Base-by-base conservation (phyloP, 768 basidiomycete species). In the Nidularia pulvinata region DNA sequence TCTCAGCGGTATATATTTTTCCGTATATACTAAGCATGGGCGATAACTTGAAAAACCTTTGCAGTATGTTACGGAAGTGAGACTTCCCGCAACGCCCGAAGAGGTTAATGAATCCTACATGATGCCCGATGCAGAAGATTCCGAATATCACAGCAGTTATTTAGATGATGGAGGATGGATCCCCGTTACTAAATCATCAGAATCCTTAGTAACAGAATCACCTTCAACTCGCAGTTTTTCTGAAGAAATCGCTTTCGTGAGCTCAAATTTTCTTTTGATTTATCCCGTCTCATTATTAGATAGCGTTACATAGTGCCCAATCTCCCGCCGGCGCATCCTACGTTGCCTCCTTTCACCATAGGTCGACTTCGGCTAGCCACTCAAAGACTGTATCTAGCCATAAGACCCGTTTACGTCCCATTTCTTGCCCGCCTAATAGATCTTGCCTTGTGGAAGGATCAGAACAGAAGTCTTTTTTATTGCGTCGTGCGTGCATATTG, bases 41-140 rank as follows among this genome's bases (percentile, higher is more conserved):
- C 37, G 16, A 39, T 10, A 39, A 39, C 16, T 39, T 39, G 10
- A 39, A 39, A 46, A 9, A 30, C 0, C 13, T 33, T 25, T 36
- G 22, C 49, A 88, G 86, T 79, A 84, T 69, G 82, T 88, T 4
- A 79, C 75, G 9, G 87, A 89, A 66, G 82, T 86, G 51, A 71
- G 66, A 42, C 55, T 67, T 9, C 65, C 64, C 33, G 65, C 67
- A 39, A 50, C 57, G 19, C 64, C 61, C 48, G 32, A 55, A 13
- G 53, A 53, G 5, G 58, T 19, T 19, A 19, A 19, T 19, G 19
- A 19, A 19, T 19, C 19, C 19, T 19, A 19, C 19, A 19, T 19
- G 19, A 19, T 19, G 19, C 19, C 19, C 19, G 19, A 19, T 19
- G 19, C 19, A 19, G 19, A 19, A 19, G 19, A 19, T 19, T 19